Base-by-base conservation (phyloP, 139 green algal genomes). In the Parachlorella kessleri region DNA sequence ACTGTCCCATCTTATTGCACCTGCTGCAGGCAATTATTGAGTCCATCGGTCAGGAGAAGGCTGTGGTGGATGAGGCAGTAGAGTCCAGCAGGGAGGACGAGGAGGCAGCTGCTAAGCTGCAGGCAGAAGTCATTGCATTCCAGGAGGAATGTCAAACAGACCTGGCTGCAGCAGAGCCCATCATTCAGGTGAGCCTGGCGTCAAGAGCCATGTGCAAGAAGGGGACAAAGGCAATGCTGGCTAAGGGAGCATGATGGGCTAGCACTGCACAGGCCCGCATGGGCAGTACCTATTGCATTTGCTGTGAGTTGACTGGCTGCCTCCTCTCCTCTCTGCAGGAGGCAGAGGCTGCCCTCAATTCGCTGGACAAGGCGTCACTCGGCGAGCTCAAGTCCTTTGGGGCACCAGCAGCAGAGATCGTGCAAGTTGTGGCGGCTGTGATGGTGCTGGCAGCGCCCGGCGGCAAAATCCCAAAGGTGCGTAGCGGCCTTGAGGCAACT, bases 321-420 rank as follows among this genome's bases (percentile, higher is more conserved):
- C n/a, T n/a, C n/a, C n/a, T n/a, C n/a, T n/a, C n/a, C n/a, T n/a
- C n/a, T n/a, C n/a, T 75, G 26, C 40, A 66, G 35, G 87, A 94
- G 78, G 95, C 95, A 4, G 90, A 96, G 78, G 93, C 92, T 0
- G 95, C 95, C 3, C 84, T 98, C 26, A 95, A 97, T 87, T 94
- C 90, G 1, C 85, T 98, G 26, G 92, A 97, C 87, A 98, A 98
- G 84, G 85, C 70, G 26, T 92, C 85, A 21, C 80, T 98, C 5
- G 93, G 92, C 53, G 94, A 98, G 84, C 87, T 98, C 72, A 98
- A 98, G 85, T 94, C 90, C 0, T 97, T 98, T 77, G 92, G 91
- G n/a, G 92, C 77, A 28, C 94, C 94, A 24, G 89, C 93, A 10
- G 85, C 86, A 1, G 93, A 97, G 77, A 89, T 98, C 23, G 91